Conservation (phyloP, 768 basidiomycete genomes). For the Kwoniella dendrophila region DNA sequence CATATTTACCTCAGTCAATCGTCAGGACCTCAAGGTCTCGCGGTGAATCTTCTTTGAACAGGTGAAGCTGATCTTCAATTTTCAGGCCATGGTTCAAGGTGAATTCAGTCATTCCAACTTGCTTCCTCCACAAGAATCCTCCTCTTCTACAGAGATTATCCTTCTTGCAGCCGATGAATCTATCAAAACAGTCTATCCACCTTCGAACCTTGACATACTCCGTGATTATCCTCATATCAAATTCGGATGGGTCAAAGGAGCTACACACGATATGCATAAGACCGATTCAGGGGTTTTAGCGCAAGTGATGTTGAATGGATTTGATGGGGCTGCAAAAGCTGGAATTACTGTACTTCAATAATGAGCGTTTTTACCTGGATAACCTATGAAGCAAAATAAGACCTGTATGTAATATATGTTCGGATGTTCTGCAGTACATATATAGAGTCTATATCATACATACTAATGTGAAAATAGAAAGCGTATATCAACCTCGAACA, state of each 20-base stretch:
- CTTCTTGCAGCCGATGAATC: constrained; percentile 28
- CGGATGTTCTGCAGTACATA: too few species aligned
- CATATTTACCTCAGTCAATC: too few species aligned
- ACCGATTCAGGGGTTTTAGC: constrained; percentile 22
- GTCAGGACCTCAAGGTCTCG: neutral
- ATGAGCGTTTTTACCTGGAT: neutral
- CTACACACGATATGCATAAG: constrained; percentile 35
- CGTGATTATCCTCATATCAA: constrained; percentile 26
- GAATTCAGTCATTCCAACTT: constrained; percentile 16
- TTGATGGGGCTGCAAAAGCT: constrained; percentile 7
- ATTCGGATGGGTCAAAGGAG: constrained; percentile 12
- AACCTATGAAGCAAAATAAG: too few species aligned
- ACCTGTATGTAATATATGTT: too few species aligned
- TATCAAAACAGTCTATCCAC: constrained; percentile 20
- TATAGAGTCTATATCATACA: too few species aligned
- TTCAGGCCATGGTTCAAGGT: constrained; percentile 12
- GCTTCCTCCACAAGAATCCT: constrained; percentile 1
- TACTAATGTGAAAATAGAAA: too few species aligned
- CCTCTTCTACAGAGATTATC: constrained; percentile 16
- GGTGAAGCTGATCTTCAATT: constrained; percentile 2
- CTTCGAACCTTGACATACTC: constrained; percentile 13
- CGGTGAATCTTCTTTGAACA: neutral
- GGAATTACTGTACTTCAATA: constrained; percentile 1
- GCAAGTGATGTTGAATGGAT: constrained; percentile 18
- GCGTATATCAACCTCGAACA: too few species aligned